A percentile compares a stretch with the other conserved stretches of the same genome.
Evolutionary conservation across 768 basidiomycete genomes (phyloP).

Genomic region (Crassisporium funariophilum): DNA sequence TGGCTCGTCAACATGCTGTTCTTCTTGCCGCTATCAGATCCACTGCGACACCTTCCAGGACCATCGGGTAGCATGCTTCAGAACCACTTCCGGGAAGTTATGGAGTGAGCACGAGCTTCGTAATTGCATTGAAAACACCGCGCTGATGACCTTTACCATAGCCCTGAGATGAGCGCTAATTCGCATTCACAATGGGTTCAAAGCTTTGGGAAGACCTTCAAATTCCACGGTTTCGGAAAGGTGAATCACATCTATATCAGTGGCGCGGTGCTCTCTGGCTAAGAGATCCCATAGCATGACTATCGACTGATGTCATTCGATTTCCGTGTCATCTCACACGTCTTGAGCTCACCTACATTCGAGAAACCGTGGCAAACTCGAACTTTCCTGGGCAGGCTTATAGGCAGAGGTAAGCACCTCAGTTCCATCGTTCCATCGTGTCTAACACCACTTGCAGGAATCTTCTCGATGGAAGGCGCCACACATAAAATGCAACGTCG

Average conservation of each 20-base stretch:
- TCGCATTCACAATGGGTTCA: conserved; percentile 47
- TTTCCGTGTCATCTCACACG: conserved; percentile 46
- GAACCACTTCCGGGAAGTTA: conserved; percentile 45
- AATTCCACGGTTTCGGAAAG: conserved; percentile 57
- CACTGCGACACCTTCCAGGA: conserved; percentile 49
- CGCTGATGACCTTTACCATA: conserved; percentile 19
- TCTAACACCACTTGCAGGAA: conserved; percentile 31
- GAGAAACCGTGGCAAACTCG: conserved; percentile 64
- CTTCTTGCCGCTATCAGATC: conserved; percentile 48
- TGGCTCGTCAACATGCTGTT: conserved; percentile 48
- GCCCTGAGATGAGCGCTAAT: conserved; percentile 43
- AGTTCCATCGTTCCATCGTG: neutral
- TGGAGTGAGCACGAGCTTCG: conserved; percentile 52
- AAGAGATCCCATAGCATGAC: conserved; percentile 41
- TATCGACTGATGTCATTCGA: conserved; percentile 57
- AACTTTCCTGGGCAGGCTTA: conserved; percentile 43
- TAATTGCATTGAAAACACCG: neutral
- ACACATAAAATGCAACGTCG: conserved; percentile 50
- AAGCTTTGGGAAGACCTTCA: conserved; percentile 50
- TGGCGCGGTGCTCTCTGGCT: neutral
- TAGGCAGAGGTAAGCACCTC: conserved; percentile 56
- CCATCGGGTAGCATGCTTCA: conserved; percentile 43
- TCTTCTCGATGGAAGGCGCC: conserved; percentile 54
- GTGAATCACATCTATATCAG: conserved; percentile 26
- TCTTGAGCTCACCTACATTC: conserved; percentile 49